A percentile compares a stretch with the other conserved stretches of the same genome.
phyloP scores from a whole-genome alignment of 2,329 filamentous ascomycete species.

The Exophiala sideris region DNA sequence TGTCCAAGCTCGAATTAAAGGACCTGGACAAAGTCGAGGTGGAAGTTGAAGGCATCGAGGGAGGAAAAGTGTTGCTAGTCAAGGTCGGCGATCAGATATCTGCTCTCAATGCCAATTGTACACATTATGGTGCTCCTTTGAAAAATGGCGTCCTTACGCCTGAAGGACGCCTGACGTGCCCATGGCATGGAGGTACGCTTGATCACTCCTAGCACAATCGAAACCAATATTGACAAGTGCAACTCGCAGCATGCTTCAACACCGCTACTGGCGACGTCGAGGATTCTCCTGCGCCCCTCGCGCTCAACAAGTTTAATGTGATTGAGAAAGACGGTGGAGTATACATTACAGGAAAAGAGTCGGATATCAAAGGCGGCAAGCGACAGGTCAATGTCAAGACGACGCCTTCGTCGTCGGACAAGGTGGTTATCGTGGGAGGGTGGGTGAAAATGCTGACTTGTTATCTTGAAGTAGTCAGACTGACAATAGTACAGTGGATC shows the following conservation, averaged over 20 bases:
- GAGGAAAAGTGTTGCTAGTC: constrained; percentile 79
- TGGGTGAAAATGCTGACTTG: constrained; percentile 32
- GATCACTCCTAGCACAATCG: background rate
- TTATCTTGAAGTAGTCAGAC: constrained; percentile 9
- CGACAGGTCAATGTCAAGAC: constrained; percentile 73
- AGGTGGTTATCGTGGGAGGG: constrained; percentile 80
- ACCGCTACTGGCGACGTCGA: constrained; percentile 87
- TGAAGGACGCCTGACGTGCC: constrained; percentile 81
- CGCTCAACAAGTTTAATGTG: constrained; percentile 78
- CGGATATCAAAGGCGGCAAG: constrained; percentile 70
- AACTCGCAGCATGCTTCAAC: constrained; percentile 77
- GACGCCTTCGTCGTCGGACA: constrained; percentile 56
- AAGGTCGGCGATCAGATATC: constrained; percentile 73
- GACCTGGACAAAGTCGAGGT: constrained; percentile 82
- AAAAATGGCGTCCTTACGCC: constrained; percentile 79
- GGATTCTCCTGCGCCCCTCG: constrained; percentile 85
- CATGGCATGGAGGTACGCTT: constrained; percentile 84
- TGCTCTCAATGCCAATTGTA: constrained; percentile 78
- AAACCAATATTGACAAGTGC: constrained; percentile 8
- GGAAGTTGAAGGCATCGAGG: constrained; percentile 84
- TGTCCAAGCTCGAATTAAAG: constrained; percentile 68
- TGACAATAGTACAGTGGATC: constrained; percentile 58
- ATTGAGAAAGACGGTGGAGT: constrained; percentile 76
- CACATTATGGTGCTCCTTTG: constrained; percentile 88
- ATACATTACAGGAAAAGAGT: constrained; percentile 78